A percentile compares a stretch with the other conserved stretches of the same genome.
Conservation (phyloP, 139 green algal species). For the Chlorokybus atmophyticus region DNA sequence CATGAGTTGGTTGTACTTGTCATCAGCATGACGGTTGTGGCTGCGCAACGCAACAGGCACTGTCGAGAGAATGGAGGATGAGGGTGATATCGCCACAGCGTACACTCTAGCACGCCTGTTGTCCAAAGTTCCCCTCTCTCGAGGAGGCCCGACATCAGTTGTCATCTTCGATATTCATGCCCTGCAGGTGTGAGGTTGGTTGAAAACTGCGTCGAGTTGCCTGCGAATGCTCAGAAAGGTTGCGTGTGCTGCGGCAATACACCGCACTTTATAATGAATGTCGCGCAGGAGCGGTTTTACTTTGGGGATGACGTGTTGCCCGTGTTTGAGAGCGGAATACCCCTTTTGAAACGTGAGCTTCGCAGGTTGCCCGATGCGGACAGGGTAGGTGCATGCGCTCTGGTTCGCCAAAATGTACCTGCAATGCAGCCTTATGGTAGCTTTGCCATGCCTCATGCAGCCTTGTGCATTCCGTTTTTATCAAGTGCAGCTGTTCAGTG, state of each 20-base stretch:
- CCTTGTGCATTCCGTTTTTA: too few species aligned
- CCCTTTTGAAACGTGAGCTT: conserved; percentile 66
- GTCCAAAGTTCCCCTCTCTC: conserved; percentile 79
- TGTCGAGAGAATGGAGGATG: conserved; percentile 41
- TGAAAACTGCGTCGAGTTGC: too few species aligned
- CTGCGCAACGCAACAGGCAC: conserved; percentile 88
- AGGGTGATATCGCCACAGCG: conserved; percentile 62
- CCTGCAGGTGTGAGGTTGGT: conserved; percentile 47
- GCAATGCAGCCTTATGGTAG: too few species aligned
- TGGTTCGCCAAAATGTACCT: too few species aligned
- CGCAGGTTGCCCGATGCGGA: conserved; percentile 54
- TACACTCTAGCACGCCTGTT: conserved; percentile 91
- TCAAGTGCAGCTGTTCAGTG: background rate
- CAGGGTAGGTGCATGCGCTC: conserved; percentile 42
- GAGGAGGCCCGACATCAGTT: conserved; percentile 76
- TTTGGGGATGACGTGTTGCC: conserved; percentile 94
- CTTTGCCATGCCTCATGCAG: too few species aligned
- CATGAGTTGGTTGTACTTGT: too few species aligned
- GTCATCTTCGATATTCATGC: conserved; percentile 99
- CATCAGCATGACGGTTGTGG: too few species aligned
- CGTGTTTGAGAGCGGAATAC: conserved; percentile 88
- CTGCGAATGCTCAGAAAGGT: too few species aligned
- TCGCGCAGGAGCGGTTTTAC: conserved; percentile 80
- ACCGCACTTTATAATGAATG: too few species aligned
- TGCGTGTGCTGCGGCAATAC: too few species aligned